Conservation (phyloP, 1,139 yeast species). For the Candida sanyaensis region DNA sequence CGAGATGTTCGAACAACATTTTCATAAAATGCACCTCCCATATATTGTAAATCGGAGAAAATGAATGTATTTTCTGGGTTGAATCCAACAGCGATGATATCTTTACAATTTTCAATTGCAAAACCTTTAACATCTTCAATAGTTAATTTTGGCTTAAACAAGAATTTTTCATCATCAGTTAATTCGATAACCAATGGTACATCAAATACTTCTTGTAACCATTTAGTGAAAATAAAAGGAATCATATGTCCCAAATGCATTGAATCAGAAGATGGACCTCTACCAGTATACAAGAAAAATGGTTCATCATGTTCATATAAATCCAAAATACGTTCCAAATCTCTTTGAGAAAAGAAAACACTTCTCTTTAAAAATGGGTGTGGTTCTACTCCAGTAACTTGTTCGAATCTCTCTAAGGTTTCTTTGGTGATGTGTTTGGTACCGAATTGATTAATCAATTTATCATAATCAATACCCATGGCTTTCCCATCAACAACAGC, state of each 20-base stretch:
- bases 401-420: constrained; percentile 71
- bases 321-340: constrained; percentile 75
- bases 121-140: constrained; percentile 85
- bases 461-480: constrained; percentile 88
- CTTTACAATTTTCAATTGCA: constrained; percentile 83
- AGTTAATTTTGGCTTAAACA: constrained; percentile 87
- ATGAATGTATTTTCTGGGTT: constrained; percentile 93
- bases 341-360: constrained; percentile 91
- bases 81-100: constrained; percentile 93
- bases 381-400: constrained; percentile 88
- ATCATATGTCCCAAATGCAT: constrained; percentile 98
- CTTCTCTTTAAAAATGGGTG: constrained; percentile 92
- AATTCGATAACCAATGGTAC: constrained; percentile 94
- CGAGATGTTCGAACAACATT: constrained; percentile 93
- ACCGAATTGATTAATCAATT: constrained; percentile 84
- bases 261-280: constrained; percentile 95
- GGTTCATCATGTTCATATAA: constrained; percentile 94
- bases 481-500: constrained; percentile 94
- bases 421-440: constrained; percentile 73
- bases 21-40: constrained; percentile 94
- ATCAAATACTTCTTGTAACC: constrained; percentile 98
- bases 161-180: constrained; percentile 97
- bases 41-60: constrained; percentile 87
- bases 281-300: constrained; percentile 93
- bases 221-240: constrained; percentile 93